Evolutionary conservation across 768 basidiomycete species (phyloP).

Genomic region (Boletellus ananiceps): DNA sequence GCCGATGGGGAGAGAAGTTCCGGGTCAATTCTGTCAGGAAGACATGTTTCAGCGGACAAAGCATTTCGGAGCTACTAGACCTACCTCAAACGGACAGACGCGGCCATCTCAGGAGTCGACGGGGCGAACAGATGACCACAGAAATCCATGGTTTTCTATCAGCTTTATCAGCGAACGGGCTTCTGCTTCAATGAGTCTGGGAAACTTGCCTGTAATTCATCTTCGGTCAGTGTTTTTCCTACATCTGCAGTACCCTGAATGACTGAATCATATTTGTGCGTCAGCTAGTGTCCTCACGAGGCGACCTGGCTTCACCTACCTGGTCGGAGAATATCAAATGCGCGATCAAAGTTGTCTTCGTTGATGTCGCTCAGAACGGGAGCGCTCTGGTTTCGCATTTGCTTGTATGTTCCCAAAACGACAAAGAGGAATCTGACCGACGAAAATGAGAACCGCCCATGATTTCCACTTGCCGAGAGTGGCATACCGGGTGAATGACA

Average conservation of each 20-base stretch:
- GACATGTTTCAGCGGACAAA: neutral
- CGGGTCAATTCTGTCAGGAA: neutral
- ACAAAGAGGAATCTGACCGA: conserved; percentile 2
- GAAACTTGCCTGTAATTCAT: conserved; percentile 5
- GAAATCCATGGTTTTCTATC: conserved; percentile 11
- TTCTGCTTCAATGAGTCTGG: too few species aligned
- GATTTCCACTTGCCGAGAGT: neutral
- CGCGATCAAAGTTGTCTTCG: conserved; percentile 10
- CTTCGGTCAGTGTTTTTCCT: conserved; percentile 5
- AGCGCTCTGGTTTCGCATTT: conserved; percentile 9
- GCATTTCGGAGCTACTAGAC: neutral
- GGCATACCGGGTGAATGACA: conserved; percentile 5
- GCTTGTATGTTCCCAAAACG: conserved; percentile 9
- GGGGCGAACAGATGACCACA: conserved; percentile 2
- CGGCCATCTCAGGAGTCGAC: conserved; percentile 1
- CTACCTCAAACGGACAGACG: conserved; percentile 1
- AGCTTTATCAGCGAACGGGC: too few species aligned
- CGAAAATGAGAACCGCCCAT: neutral
- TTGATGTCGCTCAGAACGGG: conserved; percentile 10
- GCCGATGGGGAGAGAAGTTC: neutral
- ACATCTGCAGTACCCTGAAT: conserved; percentile 6
- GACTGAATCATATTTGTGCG: neutral
- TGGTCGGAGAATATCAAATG: conserved; percentile 9
- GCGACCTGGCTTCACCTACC: neutral
- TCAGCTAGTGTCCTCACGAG: too few species aligned